Evolutionary conservation across 495 filamentous ascomycete species (phyloP).

Genomic region (Lentithecium fluviatile): DNA sequence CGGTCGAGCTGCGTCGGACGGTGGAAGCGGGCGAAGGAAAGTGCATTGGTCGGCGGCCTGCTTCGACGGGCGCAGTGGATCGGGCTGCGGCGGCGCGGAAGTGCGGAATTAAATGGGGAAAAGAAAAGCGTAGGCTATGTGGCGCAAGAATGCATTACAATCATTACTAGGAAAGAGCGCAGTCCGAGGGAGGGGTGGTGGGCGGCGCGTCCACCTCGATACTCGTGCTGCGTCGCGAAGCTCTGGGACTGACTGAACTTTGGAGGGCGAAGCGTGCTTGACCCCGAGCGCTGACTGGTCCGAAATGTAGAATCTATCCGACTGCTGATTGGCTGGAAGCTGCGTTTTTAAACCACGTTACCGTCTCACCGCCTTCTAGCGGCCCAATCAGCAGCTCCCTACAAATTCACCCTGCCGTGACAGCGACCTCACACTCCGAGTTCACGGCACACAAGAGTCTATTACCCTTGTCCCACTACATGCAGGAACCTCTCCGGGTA

Average conservation of each 20-base stretch:
- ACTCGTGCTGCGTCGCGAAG: background rate
- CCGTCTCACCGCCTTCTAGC: too few species aligned
- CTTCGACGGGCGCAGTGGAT: background rate
- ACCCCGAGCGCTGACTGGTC: background rate
- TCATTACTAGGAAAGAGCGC: slow-evolving; percentile 18
- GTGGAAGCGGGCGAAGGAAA: slow-evolving; percentile 5
- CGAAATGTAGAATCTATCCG: too few species aligned
- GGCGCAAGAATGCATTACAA: slow-evolving; percentile 14
- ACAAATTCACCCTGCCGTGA: too few species aligned
- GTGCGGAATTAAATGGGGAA: slow-evolving; percentile 11
- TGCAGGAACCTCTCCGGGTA: too few species aligned
- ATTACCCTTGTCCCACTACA: background rate
- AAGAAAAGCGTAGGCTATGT: slow-evolving; percentile 6
- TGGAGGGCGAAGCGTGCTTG: background rate
- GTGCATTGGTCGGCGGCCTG: slow-evolving; percentile 19
- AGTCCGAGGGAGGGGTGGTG: background rate
- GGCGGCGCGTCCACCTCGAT: background rate
- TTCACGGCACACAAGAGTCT: background rate
- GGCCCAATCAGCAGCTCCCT: too few species aligned
- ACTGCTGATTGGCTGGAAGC: too few species aligned
- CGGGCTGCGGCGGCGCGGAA: background rate
- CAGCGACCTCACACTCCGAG: too few species aligned
- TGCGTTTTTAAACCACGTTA: too few species aligned
- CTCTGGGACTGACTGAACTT: background rate
- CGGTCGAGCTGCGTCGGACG: background rate